phyloP scores from a whole-genome alignment of 495 filamentous ascomycete genomes.

The Tuber calosporum region DNA sequence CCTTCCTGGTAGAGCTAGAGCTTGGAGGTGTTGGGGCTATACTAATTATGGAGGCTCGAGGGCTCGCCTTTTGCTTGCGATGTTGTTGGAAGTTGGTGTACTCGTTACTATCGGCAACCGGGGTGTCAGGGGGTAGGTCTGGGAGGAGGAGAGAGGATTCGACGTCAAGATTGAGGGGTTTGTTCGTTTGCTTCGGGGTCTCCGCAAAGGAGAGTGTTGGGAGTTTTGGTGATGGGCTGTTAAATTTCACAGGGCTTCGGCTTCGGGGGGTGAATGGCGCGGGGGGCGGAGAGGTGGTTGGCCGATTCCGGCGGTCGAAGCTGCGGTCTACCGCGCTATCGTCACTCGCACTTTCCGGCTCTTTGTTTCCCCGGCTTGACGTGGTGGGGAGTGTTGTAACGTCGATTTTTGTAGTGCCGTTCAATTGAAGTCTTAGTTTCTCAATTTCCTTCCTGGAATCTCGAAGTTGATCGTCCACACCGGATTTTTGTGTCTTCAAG shows the following conservation, averaged over 20 bases:
- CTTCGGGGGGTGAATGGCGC: constrained; percentile 3
- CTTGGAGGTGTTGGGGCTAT: constrained; percentile 22
- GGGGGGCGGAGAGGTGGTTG: constrained; percentile 5
- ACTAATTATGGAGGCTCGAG: constrained; percentile 31
- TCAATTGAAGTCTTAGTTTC: constrained; percentile 41
- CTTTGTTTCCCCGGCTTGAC: constrained; percentile 17
- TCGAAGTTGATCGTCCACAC: constrained; percentile 49
- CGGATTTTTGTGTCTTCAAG: constrained; percentile 50
- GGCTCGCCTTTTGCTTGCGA: constrained; percentile 29
- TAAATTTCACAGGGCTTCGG: constrained; percentile 9
- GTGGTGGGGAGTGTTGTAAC: constrained; percentile 7
- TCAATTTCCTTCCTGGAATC: constrained; percentile 48
- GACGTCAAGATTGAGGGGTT: background rate
- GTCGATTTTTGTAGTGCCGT: constrained; percentile 5
- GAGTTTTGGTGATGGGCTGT: background rate
- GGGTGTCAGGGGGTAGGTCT: constrained; percentile 20
- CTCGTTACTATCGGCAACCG: constrained; percentile 14
- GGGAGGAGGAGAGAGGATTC: constrained; percentile 20
- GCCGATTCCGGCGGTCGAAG: constrained; percentile 33
- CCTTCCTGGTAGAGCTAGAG: constrained; percentile 19
- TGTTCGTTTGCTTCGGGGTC: constrained; percentile 16
- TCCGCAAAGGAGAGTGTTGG: constrained; percentile 15
- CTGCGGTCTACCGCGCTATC: constrained; percentile 39
- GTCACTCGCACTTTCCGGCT: constrained; percentile 35
- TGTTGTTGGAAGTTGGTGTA: constrained; percentile 23